Evolutionary conservation across 2,329 filamentous ascomycete species (phyloP).

Genomic region (Sarocladiaceae sp.): DNA sequence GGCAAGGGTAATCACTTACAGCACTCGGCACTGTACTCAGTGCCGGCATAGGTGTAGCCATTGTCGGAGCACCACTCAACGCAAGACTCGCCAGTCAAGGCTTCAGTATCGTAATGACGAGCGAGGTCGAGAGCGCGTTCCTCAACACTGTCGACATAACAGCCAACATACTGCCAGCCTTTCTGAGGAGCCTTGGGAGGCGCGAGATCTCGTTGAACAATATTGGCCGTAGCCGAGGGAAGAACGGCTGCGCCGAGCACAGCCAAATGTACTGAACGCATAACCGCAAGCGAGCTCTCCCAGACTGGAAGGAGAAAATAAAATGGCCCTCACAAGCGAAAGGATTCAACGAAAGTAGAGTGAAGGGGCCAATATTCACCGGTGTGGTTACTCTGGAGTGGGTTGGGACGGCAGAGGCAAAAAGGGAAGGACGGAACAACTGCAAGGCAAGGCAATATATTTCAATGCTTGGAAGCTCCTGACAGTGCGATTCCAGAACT

Average conservation of each 20-base stretch:
- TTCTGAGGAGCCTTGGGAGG: conserved; percentile 11
- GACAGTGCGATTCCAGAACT: not conserved
- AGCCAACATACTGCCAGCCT: conserved; percentile 20
- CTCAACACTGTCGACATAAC: conserved; percentile 19
- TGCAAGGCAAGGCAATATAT: not conserved
- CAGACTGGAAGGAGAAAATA: not conserved
- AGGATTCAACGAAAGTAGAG: too few relatives aligned
- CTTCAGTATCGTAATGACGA: conserved; percentile 2
- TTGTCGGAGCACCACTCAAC: conserved; percentile 28
- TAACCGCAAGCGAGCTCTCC: not conserved
- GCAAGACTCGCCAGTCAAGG: conserved; percentile 23
- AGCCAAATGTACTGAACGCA: not conserved
- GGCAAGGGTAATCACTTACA: conserved; percentile 18
- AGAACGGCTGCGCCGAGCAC: not conserved
- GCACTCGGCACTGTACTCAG: conserved; percentile 43
- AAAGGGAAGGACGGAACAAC: not conserved
- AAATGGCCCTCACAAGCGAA: too few relatives aligned
- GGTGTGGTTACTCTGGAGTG: not conserved
- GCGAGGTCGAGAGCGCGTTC: conserved; percentile 14
- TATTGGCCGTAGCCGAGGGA: conserved; percentile 15
- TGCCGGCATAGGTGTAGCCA: conserved; percentile 37
- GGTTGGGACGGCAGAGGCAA: not conserved
- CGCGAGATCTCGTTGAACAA: conserved; percentile 13
- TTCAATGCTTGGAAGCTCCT: not conserved
- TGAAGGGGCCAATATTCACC: not conserved